Evolutionary conservation across 768 basidiomycete species (phyloP).

Genomic region (Kwoniella sp.): DNA sequence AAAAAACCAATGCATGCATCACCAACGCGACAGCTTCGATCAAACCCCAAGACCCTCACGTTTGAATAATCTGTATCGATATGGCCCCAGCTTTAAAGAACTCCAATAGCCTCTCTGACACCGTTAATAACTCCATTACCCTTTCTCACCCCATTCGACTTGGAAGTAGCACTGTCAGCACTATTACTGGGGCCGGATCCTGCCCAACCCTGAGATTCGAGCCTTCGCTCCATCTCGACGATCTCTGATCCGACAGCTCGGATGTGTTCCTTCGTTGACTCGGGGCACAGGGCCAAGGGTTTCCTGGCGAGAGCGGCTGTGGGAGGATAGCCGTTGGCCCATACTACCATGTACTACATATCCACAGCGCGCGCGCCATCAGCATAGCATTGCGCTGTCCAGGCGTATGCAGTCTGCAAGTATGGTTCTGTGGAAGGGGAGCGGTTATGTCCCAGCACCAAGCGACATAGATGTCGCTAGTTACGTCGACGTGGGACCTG

Average conservation of each 20-base stretch:
- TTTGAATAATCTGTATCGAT: no score
- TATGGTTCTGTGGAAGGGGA: no score
- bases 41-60: no score
- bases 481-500: no score
- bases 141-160: constrained; percentile 23
- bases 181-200: constrained; percentile 3
- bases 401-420: no score
- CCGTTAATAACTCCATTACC: constrained; percentile 12
- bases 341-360: constrained; percentile 22
- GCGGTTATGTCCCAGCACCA: no score
- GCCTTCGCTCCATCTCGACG: constrained; percentile 25
- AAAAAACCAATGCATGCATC: no score
- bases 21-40: no score
- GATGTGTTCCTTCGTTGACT: constrained; percentile 25
- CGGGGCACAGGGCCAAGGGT: constrained; percentile 29
- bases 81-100: no score
- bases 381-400: no score
- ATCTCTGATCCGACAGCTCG: constrained; percentile 11
- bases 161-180: not conserved
- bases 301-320: constrained; percentile 25
- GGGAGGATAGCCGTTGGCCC: constrained; percentile 23
- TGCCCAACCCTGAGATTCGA: constrained; percentile 30
- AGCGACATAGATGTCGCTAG: no score
- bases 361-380: no score
- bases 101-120: constrained; percentile 16